Evolutionary conservation across 805 yeast species (phyloP), one percentile per base, ranked within the genome.

Genomic region (Starmerella stigmatis): DNA sequence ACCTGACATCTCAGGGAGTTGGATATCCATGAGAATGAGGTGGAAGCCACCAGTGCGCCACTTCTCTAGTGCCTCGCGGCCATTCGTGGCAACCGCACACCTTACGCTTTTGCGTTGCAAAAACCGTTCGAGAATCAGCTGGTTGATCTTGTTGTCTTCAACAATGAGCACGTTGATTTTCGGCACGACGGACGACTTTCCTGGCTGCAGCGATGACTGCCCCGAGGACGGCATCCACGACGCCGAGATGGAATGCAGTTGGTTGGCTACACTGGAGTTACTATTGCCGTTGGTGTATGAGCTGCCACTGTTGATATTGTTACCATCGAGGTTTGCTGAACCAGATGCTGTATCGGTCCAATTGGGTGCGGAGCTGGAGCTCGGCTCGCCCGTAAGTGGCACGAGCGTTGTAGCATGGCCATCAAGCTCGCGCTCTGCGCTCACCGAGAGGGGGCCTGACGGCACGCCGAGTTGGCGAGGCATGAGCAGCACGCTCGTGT

Each of bases 31-130:
- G 35, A 92, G 72, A 31, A 94, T 94, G 51, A 92, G 68, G 61
- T 92, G 97, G 59, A 83, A 86, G 0, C 96, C 96, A 11, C 98
- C 98, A 49, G 75, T 77, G 53, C 85, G 72, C 97, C 97, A 92
- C 64, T 79, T 83, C 51, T 86, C 94, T 2, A 92, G 75, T 1
- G 98, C 99, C 59, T 92, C 97, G 55, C 79, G 77, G 23, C 99
- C 99, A 55, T 86, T 89, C 48, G 83, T 81, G 4, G 97, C 97
- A 36, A 86, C 79, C 49, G 79, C 80, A 53, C 79, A 86, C 34
- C 80, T 81, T 25, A 92, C 88, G 47, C 83, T 76, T 57, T 89
- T 89, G 52, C 85, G 81, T 53, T 86, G 74, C 62, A 92, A 69
- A 57, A 86, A 89, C 13, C 94, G 83, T 15, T 88, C 92, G 61